These are phyloP conservation scores for Borealophlyctis nickersoniae DNA, from an alignment of 192 early-diverging fungal species.

Conservation along the genomic window DNA sequence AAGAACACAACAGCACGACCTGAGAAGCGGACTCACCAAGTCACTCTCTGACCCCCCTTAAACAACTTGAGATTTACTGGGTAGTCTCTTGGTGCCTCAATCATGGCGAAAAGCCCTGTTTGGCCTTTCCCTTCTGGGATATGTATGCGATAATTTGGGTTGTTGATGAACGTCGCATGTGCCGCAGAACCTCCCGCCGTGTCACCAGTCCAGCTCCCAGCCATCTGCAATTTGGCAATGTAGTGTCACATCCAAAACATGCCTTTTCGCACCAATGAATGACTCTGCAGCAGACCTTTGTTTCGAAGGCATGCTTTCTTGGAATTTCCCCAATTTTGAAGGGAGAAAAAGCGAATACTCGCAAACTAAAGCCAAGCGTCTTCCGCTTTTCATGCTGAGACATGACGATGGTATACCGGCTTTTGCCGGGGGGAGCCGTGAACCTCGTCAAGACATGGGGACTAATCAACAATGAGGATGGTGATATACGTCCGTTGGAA, in stretches of 20 bases:
- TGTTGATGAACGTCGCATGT: slow-evolving; percentile 66
- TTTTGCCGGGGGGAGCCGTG: slow-evolving; percentile 53
- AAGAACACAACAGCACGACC: too few relatives aligned
- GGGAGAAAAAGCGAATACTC: slow-evolving; percentile 62
- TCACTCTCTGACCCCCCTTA: slow-evolving; percentile 68
- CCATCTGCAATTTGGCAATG: slow-evolving; percentile 40
- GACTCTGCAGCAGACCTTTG: slow-evolving; percentile 41
- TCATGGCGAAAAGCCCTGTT: slow-evolving; percentile 44
- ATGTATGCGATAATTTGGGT: slow-evolving; percentile 74
- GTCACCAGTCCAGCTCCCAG: slow-evolving; percentile 67
- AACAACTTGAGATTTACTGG: slow-evolving; percentile 69
- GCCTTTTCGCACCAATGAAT: too few relatives aligned
- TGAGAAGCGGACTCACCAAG: slow-evolving; percentile 55
- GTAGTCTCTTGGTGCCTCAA: slow-evolving; percentile 64
- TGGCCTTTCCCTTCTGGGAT: slow-evolving; percentile 26
- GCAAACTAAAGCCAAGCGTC: slow-evolving; percentile 73
- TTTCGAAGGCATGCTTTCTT: slow-evolving; percentile 50
- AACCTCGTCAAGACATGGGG: slow-evolving; percentile 42
- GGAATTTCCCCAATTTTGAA: slow-evolving; percentile 65
- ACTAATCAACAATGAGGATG: slow-evolving; percentile 2
- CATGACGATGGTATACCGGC: slow-evolving; percentile 71
- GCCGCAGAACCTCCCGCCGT: slow-evolving; percentile 76
- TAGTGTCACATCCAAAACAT: background rate
- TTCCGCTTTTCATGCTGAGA: slow-evolving; percentile 73
- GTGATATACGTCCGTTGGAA: slow-evolving; percentile 8